Evolutionary conservation across 208 protist species (phyloP), one percentile per base, ranked within the genome.

Genomic region (Kentomonas sorsogonicus): DNA sequence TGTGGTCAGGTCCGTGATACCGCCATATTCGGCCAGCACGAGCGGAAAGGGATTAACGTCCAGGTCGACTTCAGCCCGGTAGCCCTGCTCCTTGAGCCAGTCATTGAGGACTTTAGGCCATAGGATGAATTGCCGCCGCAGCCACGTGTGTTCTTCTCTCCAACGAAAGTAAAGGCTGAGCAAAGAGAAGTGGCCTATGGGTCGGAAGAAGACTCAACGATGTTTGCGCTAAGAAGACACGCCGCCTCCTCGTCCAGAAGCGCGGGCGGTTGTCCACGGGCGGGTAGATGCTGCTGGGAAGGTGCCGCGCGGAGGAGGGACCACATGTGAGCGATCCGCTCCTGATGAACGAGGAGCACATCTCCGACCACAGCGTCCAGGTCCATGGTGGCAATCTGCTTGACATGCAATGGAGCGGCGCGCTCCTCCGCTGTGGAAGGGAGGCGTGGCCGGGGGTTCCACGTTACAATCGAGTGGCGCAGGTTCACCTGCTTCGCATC

Each of bases 101-200:
- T 47, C n/a, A 36, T 53, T 61, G 10, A 66, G n/a, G 3, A 30
- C n/a, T 13, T 58, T 51, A 9, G 40, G 66, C 59, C 66, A 72
- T 6, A 72, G 31, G 29, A 58, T 63, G 29, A 66, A 39, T 3
- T 53, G 44, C 3, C 52, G 52, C 1, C 59, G 38, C 11, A 63
- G 33, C 11, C 2, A n/a, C n/a, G 15, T 7, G 34, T 36, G 16
- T 58, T 25, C 30, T 53, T 72, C 29, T 72, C 59, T 25, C 56
- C 38, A 5, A 66, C 66, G 0, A 66, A 45, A 2, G 44, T 66
- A 47, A 62, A 53, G 0, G 57, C 51, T 3, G 40, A 63, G 2
- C 27, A 38, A 1, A 64, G 1, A 4, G 46, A 20, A 7, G 26
- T 13, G 5, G 53, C 30, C 13, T 46, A 11, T 6, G 7, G 9